Conservation (phyloP, 1,284 basidiomycete species). For the Stereum hirsutum region DNA sequence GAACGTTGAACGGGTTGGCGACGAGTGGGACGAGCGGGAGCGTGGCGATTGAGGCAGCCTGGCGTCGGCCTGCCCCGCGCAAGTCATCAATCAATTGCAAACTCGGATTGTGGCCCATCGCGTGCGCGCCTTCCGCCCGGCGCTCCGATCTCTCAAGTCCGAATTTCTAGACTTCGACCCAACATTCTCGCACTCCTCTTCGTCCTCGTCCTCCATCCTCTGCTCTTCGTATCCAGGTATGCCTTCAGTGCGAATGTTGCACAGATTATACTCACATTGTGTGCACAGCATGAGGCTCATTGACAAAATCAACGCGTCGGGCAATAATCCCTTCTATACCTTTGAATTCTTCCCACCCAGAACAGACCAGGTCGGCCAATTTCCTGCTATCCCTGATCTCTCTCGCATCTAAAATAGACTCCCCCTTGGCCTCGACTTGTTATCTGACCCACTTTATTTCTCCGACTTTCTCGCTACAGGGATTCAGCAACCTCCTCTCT, state of each 20-base stretch:
- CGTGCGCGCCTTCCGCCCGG: too few relatives aligned
- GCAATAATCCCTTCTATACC: constrained; percentile 67
- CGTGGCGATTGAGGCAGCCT: too few relatives aligned
- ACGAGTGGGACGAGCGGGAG: too few relatives aligned
- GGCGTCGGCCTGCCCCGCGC: too few relatives aligned
- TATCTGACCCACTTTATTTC: constrained; percentile 8
- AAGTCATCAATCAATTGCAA: too few relatives aligned
- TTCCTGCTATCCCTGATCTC: not conserved
- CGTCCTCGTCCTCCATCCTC: not conserved
- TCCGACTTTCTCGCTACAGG: constrained; percentile 34
- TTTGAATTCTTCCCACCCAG: constrained; percentile 96
- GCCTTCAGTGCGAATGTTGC: not conserved
- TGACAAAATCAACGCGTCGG: constrained; percentile 46
- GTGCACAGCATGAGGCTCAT: constrained; percentile 52
- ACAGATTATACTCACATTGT: not conserved
- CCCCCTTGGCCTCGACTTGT: too few relatives aligned
- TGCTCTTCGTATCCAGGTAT: not conserved
- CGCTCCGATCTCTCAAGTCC: too few relatives aligned
- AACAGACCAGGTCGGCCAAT: constrained; percentile 63
- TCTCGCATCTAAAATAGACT: too few relatives aligned
- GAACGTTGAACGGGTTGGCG: too few relatives aligned
- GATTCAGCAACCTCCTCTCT: constrained; percentile 78
- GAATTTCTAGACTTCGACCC: too few relatives aligned
- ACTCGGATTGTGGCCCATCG: too few relatives aligned
- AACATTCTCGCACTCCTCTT: too few relatives aligned